These are phyloP conservation scores for Pholiota adiposa DNA, from an alignment of 1,284 basidiomycete species.

Conservation along the genomic window DNA sequence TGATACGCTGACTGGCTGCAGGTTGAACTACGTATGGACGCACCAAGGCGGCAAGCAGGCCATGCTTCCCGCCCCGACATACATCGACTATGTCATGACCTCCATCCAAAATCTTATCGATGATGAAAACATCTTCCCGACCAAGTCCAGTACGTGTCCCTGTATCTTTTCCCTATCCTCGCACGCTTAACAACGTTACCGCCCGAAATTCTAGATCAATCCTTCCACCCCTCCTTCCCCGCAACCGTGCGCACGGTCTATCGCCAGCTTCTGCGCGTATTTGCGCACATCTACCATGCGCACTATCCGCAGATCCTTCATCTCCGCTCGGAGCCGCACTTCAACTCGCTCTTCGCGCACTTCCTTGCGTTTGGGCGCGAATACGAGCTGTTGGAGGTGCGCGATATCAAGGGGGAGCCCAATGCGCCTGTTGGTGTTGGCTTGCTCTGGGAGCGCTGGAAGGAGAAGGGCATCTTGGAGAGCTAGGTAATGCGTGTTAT, in stretches of 20 bases:
- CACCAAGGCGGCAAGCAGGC: constrained; percentile 92
- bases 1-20: constrained; percentile 33
- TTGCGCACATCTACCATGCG: constrained; percentile 96
- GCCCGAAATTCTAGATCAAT: constrained; percentile 59
- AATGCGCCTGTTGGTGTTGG: constrained; percentile 72
- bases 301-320: constrained; percentile 93
- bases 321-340: constrained; percentile 92
- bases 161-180: no score
- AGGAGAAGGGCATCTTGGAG: constrained; percentile 61
- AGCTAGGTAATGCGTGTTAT: no score
- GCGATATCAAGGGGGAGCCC: constrained; percentile 81
- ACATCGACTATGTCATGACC: constrained; percentile 99
- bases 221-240: constrained; percentile 90
- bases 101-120: constrained; percentile 95
- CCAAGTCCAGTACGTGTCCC: constrained; percentile 78
- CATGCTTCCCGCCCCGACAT: constrained; percentile 93
- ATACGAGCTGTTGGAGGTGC: constrained; percentile 89
- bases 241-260: constrained; percentile 95
- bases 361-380: constrained; percentile 93
- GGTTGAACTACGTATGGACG: constrained; percentile 96
- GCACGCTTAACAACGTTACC: neutral
- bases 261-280: constrained; percentile 94
- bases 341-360: constrained; percentile 97
- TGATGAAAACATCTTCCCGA: constrained; percentile 95
- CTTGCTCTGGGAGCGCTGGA: constrained; percentile 89